phyloP scores from a whole-genome alignment of 495 filamentous ascomycete genomes.

The Physcia stellaris region DNA sequence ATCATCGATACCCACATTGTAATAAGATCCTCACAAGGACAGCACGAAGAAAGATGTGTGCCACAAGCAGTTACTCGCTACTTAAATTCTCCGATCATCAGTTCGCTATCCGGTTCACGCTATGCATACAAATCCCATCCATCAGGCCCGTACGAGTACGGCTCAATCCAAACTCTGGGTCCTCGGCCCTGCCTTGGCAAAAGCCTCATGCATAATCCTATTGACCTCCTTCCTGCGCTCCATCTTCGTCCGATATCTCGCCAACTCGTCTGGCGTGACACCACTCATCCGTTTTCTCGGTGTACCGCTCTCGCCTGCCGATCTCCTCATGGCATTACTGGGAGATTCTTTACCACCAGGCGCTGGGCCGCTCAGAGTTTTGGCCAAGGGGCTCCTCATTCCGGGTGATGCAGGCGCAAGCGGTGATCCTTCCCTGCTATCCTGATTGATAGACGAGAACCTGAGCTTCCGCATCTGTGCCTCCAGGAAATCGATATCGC shows the following conservation, averaged over 20 bases:
- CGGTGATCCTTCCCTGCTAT: constrained; percentile 41
- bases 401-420: constrained; percentile 42
- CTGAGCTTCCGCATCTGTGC: constrained; percentile 64
- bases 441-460: constrained; percentile 29
- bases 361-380: constrained; percentile 23
- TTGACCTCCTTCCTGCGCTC: constrained; percentile 41
- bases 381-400: constrained; percentile 20
- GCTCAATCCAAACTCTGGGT: constrained; percentile 1
- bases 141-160: constrained; percentile 2
- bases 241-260: constrained; percentile 42
- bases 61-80: too few relatives aligned
- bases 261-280: constrained; percentile 38
- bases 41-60: too few relatives aligned
- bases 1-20: too few relatives aligned
- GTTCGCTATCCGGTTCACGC: too few relatives aligned
- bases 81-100: too few relatives aligned
- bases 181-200: constrained; percentile 21
- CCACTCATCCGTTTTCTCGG: constrained; percentile 25
- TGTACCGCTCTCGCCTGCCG: constrained; percentile 29
- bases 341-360: constrained; percentile 41
- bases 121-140: constrained; percentile 11
- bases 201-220: constrained; percentile 24
- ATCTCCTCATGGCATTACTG: constrained; percentile 31
- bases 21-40: too few relatives aligned
- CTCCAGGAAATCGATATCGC: constrained; percentile 81